Evolutionary conservation across 768 basidiomycete species (phyloP), one percentile per base, ranked within the genome.

Genomic region (Tulasnella sp.): DNA sequence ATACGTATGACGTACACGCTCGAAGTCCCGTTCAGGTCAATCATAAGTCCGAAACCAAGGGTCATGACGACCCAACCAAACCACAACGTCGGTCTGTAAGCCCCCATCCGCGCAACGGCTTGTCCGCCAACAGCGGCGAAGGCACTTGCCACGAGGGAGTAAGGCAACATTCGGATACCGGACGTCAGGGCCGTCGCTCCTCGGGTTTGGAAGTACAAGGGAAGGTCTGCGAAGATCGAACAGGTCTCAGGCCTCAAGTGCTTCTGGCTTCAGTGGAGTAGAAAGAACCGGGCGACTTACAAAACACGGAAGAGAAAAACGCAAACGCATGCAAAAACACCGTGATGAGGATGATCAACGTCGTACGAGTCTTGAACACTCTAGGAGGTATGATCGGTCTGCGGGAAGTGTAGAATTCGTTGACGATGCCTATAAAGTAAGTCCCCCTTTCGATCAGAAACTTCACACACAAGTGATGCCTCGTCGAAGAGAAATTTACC

Each of bases 281-380:
- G 47, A 22, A n/a, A n/a, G n/a, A n/a, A n/a, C n/a, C n/a, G 52
- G 11, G 9, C 35, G 34, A 47, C 22, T 41, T 29, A 19, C 72
- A 76, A 32, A 77, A 83, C 86, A 44, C 12, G 3, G 69, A 85
- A 12, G 80, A 78, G 75, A 91, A 89, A 80, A 90, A 90, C 1
- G 83, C 82, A 22, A 88, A 22, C 0, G 85, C 89, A 75, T 93
- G 91, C 11, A 90, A 75, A 77, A 92, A 87, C 5, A 81, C 80
- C 2, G 84, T 80, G 35, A 89, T 75, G 7, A 92, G 79, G 39
- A 91, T 78, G 32, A 89, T 81, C 1, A 80, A 82, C 7, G 90
- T 92, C 1, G 90, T 93, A 37, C 90, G 86, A 19, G 89, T 91
- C 89, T 86, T 87, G 82, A 92, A 92, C 36, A 92, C 76, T 11